Evolutionary conservation across 345 rosid species (phyloP), one percentile per base, ranked within the genome.

Genomic region (Linum usitatissimum): DNA sequence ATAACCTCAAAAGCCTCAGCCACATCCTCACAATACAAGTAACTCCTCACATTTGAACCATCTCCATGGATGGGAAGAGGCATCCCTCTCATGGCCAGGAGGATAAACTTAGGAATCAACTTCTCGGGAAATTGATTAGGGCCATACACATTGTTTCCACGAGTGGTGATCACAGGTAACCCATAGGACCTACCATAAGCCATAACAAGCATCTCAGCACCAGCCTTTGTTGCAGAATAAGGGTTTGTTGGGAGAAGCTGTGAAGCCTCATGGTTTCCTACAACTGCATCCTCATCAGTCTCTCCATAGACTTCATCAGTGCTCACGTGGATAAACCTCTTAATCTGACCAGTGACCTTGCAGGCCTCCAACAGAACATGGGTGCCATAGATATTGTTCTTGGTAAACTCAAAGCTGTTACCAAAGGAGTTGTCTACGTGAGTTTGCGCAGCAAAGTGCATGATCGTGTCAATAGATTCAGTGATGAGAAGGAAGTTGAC

Each of bases 221-320:
- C 91, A 60, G 94, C 96, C 74, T 89, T 89, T 0, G 96, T 86
- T 0, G 96, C 94, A 59, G 96, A 89, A 79, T 85, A 90, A 3
- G 97, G 97, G 65, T 90, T 90, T 0, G 97, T 90, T 0, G 97
- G 97, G n/a, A 87, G 91, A n/a, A 90, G 85, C 71, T 90, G 95
- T 40, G 97, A 90, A 55, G 97, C 97, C 73, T 90, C 97, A 23
- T 85, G 88, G 73, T 90, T 90, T 75, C 95, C 97, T 21, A 87
- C 97, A 34, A 84, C 83, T 18, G 97, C 97, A 69, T 90, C 97
- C 70, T 90, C 97, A 64, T 90, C 95, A 0, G 95, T 90, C 72
- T 90, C 95, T 58, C 97, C 97, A 64, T 90, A 90, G 4, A 89
- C 96, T 72, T 89, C 96, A 68, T 89, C 96, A 9, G 96, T 89